Evolutionary conservation across 306 rosid genomes (phyloP), one percentile per base, ranked within the genome.

Genomic region (Lathyrus tuberosus): DNA sequence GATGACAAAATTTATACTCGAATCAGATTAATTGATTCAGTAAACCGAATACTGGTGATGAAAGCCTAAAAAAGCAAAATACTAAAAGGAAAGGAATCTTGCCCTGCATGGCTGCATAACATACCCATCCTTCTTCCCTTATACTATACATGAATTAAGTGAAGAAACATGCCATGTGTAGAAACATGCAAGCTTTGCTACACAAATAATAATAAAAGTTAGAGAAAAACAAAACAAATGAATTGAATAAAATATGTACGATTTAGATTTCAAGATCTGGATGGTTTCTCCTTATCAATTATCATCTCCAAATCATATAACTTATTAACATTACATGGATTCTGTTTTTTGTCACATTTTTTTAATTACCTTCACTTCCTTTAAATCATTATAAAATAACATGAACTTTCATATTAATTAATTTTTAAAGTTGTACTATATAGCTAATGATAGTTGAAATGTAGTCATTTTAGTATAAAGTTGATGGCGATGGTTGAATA

Each of bases 191-290:
- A 37, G 31, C 5, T 38, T 62, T 62, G n/a, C 18, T 62, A 18
- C 5, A 38, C 8, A 38, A 62, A 62, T 17, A 37, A 62, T 38
- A 1, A 16, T n/a, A 37, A 61, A 38, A 62, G 15, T 62, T 11
- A 37, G n/a, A 38, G 2, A 15, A 17, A 15, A 18, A 11, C 2
- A 24, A 24, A 38, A 56, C 7, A 62, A 10, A 62, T 38, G 17
- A 62, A 17, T 12, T 38, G 49, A 62, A 17, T 17, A 56, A 56
- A 24, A 62, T 62, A 62, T 40, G 14, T 40, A 62, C 13, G 35
- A 11, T 62, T 40, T 10, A 17, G 67, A 62, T 62, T 18, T 37
- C 62, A 18, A 62, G 67, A 62, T 62, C 67, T 62, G 33, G 14
- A 62, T 62, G 49, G 48, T 62, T 37, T 62, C 15, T 61, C 30